A percentile compares a stretch with the other conserved stretches of the same genome.
phyloP scores from a whole-genome alignment of 352 stramenopile species.

The Phytopythium delawarense region DNA sequence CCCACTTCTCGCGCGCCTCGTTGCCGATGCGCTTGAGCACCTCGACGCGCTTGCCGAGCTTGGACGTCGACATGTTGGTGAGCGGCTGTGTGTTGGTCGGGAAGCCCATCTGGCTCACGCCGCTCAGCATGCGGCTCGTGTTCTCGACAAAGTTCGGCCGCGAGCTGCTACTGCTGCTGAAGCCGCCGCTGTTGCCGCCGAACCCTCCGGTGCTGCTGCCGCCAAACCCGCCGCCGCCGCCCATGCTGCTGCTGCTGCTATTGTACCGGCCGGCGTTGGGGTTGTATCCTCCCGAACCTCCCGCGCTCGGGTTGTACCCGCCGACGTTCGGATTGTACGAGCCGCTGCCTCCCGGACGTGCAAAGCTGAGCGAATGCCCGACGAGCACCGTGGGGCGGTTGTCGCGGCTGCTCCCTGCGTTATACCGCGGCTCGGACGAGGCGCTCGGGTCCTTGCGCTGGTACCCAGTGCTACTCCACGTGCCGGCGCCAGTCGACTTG shows the following conservation, averaged over 20 bases:
- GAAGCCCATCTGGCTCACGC: conserved; percentile 31
- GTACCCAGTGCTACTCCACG: conserved; percentile 81
- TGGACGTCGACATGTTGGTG: conserved; percentile 36
- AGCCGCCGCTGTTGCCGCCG: conserved; percentile 4
- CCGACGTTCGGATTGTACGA: conserved; percentile 34
- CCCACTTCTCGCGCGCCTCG: conserved; percentile 77
- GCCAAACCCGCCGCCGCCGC: conserved; percentile 7
- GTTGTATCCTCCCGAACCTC: conserved; percentile 14
- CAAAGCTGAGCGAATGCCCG: conserved; percentile 72
- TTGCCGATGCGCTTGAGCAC: conserved; percentile 80
- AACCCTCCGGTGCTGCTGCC: conserved; percentile 2
- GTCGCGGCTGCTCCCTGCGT: conserved; percentile 49
- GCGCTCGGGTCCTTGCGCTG: conserved; percentile 58
- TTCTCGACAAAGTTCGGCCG: conserved; percentile 49
- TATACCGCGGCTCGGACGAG: conserved; percentile 43
- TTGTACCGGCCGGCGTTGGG: conserved; percentile 29
- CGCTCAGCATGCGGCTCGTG: conserved; percentile 50
- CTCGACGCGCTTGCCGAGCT: conserved; percentile 72
- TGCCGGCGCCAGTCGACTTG: conserved; percentile 44
- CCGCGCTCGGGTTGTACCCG: conserved; percentile 37
- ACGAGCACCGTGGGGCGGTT: conserved; percentile 83
- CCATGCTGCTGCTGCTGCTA: conserved; percentile 13
- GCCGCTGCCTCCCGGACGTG: conserved; percentile 39
- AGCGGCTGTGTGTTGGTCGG: conserved; percentile 47
- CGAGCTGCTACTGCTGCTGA: conserved; percentile 13